A percentile compares a stretch with the other conserved stretches of the same genome.
Conservation (phyloP, 352 stramenopile species). For the Phytophthora sansomeana region DNA sequence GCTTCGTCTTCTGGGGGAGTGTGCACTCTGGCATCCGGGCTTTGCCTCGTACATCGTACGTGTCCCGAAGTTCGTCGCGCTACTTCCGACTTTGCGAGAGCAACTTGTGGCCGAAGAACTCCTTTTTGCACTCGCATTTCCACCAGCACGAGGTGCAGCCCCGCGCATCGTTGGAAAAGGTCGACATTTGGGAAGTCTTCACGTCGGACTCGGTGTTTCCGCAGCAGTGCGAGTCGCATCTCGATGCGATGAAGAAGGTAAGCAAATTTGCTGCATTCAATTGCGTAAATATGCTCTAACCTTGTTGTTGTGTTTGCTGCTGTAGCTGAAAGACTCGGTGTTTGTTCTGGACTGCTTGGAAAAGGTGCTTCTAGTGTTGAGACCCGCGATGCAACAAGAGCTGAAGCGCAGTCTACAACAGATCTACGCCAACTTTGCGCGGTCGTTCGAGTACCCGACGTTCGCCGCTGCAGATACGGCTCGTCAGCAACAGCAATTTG, state of each 20-base stretch:
- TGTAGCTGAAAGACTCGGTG: conserved; percentile 45
- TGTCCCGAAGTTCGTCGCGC: conserved; percentile 45
- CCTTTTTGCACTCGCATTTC: conserved; percentile 49
- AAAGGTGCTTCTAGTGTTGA: conserved; percentile 29
- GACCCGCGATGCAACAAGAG: conserved; percentile 29
- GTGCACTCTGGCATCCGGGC: conserved; percentile 55
- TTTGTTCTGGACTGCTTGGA: conserved; percentile 50
- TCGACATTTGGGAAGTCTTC: conserved; percentile 44
- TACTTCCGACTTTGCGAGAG: conserved; percentile 38
- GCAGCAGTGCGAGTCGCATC: conserved; percentile 33
- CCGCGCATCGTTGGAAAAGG: background rate
- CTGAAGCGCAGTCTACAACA: conserved; percentile 40
- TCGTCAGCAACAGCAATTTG: conserved; percentile 31
- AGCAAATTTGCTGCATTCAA: background rate
- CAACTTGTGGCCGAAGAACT: conserved; percentile 45
- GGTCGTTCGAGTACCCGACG: conserved; percentile 45
- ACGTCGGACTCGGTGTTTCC: conserved; percentile 40
- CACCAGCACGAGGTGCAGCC: conserved; percentile 44
- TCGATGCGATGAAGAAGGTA: conserved; percentile 55
- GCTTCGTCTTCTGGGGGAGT: conserved; percentile 58
- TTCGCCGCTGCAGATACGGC: conserved; percentile 17
- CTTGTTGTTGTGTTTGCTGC: background rate
- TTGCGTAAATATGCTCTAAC: conserved; percentile 1
- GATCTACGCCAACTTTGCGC: conserved; percentile 39
- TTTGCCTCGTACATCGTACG: conserved; percentile 52